phyloP scores from a whole-genome alignment of 2,329 filamentous ascomycete genomes.

The Teratosphaeria viscida region DNA sequence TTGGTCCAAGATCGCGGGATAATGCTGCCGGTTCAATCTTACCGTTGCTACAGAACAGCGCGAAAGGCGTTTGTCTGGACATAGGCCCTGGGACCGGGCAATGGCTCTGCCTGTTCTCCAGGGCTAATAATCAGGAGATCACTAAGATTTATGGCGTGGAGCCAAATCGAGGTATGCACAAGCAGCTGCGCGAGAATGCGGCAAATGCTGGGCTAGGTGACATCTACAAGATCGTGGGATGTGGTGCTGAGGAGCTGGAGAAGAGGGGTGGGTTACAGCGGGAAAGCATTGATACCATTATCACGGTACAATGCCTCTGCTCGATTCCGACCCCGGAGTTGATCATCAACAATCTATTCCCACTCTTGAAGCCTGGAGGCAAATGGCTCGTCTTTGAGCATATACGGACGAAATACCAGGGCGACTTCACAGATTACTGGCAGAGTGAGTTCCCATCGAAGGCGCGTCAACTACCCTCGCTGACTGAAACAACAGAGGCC shows the following conservation, averaged over 20 bases:
- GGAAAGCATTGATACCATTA: constrained; percentile 47
- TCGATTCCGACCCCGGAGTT: constrained; percentile 50
- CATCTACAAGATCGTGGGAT: constrained; percentile 51
- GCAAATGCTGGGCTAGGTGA: constrained; percentile 43
- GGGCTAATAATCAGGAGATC: constrained; percentile 20
- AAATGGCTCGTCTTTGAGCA: constrained; percentile 56
- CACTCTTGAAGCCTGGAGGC: constrained; percentile 50
- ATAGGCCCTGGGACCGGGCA: constrained; percentile 52
- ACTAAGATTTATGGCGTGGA: constrained; percentile 52
- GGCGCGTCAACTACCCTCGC: not conserved
- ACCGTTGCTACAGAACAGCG: constrained; percentile 42
- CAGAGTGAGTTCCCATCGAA: constrained; percentile 19
- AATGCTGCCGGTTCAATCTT: constrained; percentile 35
- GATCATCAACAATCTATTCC: constrained; percentile 47
- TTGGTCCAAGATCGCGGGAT: constrained; percentile 43
- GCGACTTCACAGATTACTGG: constrained; percentile 25
- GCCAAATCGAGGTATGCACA: constrained; percentile 48
- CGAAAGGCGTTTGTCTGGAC: constrained; percentile 48
- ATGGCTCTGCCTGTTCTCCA: constrained; percentile 47
- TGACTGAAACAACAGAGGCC: constrained; percentile 9
- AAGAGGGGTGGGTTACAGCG: constrained; percentile 35
- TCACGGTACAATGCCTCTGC: constrained; percentile 53
- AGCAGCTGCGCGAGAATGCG: constrained; percentile 38
- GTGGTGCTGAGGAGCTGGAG: constrained; percentile 51
- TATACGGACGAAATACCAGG: constrained; percentile 32